phyloP scores from a whole-genome alignment of 1,284 basidiomycete genomes.

The Wolfiporia cocos region DNA sequence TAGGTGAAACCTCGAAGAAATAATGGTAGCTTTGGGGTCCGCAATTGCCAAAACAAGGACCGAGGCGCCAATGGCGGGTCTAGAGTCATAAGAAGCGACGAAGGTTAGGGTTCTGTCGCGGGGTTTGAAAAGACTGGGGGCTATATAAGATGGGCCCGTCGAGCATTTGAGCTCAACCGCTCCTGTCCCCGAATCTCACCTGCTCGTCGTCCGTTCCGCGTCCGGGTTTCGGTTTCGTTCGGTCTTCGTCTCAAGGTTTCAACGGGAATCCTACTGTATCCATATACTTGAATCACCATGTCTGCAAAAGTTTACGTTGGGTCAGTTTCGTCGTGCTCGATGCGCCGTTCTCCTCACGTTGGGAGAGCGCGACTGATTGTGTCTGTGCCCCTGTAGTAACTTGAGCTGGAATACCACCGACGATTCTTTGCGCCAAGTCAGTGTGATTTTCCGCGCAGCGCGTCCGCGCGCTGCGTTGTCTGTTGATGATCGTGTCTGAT shows the following conservation, averaged over 20 bases:
- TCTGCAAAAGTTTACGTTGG: conserved; percentile 82
- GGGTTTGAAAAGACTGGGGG: conserved; percentile 23
- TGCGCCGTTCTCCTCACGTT: conserved; percentile 10
- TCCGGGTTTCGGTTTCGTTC: conserved; percentile 29
- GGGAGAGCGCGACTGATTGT: conserved; percentile 27
- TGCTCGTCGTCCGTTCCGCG: conserved; percentile 20
- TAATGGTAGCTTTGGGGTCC: too few relatives aligned
- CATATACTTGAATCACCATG: conserved; percentile 42
- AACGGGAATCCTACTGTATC: conserved; percentile 42
- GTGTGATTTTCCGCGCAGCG: conserved; percentile 40
- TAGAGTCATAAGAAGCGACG: conserved; percentile 8
- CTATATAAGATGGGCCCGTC: conserved; percentile 43
- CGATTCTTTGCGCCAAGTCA: conserved; percentile 80
- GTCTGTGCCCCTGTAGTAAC: conserved; percentile 53
- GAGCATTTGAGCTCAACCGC: conserved; percentile 15
- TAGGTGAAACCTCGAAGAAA: too few relatives aligned
- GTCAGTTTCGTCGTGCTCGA: conserved; percentile 45
- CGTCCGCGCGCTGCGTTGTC: conserved; percentile 28
- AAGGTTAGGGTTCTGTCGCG: conserved; percentile 18
- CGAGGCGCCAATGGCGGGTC: conserved; percentile 13
- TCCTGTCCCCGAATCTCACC: conserved; percentile 21
- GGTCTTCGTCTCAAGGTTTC: conserved; percentile 36
- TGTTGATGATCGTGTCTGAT: conserved; percentile 28
- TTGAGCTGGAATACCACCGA: conserved; percentile 94
- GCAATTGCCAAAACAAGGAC: conserved; percentile 1